Base-by-base conservation (phyloP, 1,284 basidiomycete genomes). In the Sanghuangporus weigelae region DNA sequence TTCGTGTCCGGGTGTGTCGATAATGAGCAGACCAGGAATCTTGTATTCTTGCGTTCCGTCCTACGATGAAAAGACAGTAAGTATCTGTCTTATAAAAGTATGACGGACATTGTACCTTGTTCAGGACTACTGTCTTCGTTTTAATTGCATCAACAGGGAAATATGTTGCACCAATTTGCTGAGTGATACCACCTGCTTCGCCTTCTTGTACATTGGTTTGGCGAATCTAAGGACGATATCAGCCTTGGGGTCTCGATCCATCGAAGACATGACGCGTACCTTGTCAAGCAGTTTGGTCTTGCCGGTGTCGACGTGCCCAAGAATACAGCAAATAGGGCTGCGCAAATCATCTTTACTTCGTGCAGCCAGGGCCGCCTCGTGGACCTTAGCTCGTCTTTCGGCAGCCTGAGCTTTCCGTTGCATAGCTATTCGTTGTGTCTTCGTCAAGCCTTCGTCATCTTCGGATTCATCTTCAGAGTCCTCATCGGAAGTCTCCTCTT, bases 81-180 rank as follows among this genome's bases (percentile, higher is more conserved):
- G 49, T 40, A 23, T 38, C 38, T 66, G n/a, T 62, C 50, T 7
- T 50, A 63, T 2, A 50, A 48, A 54, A 61, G 16, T 40, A 26
- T 12, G 7, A 38, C 12, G 11, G 57, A 35, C 44, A 46, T n/a
- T 42, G 40, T 21, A 87, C 91, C 77, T 85, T 90, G 78, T 98
- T 96, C 76, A 99, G 79, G 19, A 97, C 95, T 19, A 81, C 80
- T 1, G 96, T 98, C 83, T 99, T 99, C 62, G 86, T 85, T 76
- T 90, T 87, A 74, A 99, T 97, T 7, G 95, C 95, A n/a, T 96
- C 92, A 57, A 92, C 89, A 55, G 97, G 97, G 87, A 99, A 99
- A 82, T 97, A 99, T 0, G 97, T 99, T n/a, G 97, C 97, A 82
- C 97, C 97, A 70, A 99, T 99, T 75, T 99, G 97, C 77, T 99